Base-by-base conservation (phyloP, 2,329 filamentous ascomycete genomes). In the Thermoascus crustaceus region DNA sequence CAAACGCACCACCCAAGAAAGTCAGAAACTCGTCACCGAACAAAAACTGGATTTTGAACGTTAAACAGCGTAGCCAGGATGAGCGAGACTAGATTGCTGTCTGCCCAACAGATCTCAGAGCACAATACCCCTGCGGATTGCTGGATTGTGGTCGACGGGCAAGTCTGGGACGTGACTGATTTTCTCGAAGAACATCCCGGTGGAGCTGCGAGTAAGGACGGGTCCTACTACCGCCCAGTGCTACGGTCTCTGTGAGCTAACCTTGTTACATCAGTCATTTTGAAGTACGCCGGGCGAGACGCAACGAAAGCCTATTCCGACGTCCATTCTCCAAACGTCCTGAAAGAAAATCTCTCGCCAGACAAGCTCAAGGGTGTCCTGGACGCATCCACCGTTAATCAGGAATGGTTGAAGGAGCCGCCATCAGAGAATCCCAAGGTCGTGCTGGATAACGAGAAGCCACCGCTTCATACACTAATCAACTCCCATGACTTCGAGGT, bases 141-240 rank as follows among this genome's bases (percentile, higher is more conserved):
- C 48, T 85, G 81, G 81, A 73, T 84, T 39, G 78, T 82, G 11
- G 71, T 85, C 14, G 73, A 83, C 53, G 72, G 72, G 30, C 71
- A 73, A 47, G 77, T 84, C 18, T 83, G 78, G 63, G 76, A 85
- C 54, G 60, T 85, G 29, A 79, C 75, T 16, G 68, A 75, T 10
- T 84, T 85, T 53, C 66, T 76, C 7, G 71, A 72, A n/a, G 66
- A 76, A 40, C 76, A 80, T 53, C 75, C 76, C 4, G 76, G 77
- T 19, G 76, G 76, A 14, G 60, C 73, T 31, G 67, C 61, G 27
- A 72, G 73, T 67, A 54, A 51, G 63, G 14, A 4, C 38, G 42
- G 38, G 13, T 39, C 40, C 22, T 34, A 23, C 10, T 34, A 24
- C 31, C 31, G 19, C 18, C 21, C 33, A 5, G 13, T 39, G 8